Base-by-base conservation (phyloP, 441 rosid species). In the Gossypium gossypioides region DNA sequence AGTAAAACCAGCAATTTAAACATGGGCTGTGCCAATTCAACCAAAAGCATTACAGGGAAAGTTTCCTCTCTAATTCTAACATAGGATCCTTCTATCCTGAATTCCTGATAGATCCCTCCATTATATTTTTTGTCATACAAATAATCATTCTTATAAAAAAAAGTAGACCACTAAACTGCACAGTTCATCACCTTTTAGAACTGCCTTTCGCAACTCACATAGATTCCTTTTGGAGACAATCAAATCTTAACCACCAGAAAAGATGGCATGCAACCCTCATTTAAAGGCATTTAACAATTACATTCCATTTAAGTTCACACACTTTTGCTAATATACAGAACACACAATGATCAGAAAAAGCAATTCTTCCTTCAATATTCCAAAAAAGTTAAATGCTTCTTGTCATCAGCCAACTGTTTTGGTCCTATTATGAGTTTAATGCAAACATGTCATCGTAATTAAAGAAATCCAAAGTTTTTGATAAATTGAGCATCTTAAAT, bases 401-500 rank as follows among this genome's bases (percentile, higher is more conserved):
- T 22, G 21, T 58, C 67, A 40, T 8, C 55, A 24, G 29, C 42
- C 56, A 27, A 71, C 58, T 24, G 25, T 48, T 29, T 59, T 24
- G 27, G 40, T 21, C 22, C 25, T 44, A 25, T 44, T 61, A 40
- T 46, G 52, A 44, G 25, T 59, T 71, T 27, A 8, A 59, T 46
- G 56, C 68, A 59, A 54, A 59, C 42, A 44, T 8, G 27, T 40
- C 24, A 24, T 21, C 66, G 7, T 13, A 57, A 32, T 44, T 71
- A 42, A 56, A 71, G 66, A 56, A 56, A 25, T 24, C 25, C n/a
- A 10, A 71, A 58, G 57, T 40, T 42, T 69, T 24, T 42, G 62
- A 69, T 10, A 56, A 69, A 55, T n/a, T 29, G 54, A 4, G 24
- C 40, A 59, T 58, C 42, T 58, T 21, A 71, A 71, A 71, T 29